Evolutionary conservation across 495 filamentous ascomycete genomes (phyloP).

Genomic region (Trichocladium uniseriatum): DNA sequence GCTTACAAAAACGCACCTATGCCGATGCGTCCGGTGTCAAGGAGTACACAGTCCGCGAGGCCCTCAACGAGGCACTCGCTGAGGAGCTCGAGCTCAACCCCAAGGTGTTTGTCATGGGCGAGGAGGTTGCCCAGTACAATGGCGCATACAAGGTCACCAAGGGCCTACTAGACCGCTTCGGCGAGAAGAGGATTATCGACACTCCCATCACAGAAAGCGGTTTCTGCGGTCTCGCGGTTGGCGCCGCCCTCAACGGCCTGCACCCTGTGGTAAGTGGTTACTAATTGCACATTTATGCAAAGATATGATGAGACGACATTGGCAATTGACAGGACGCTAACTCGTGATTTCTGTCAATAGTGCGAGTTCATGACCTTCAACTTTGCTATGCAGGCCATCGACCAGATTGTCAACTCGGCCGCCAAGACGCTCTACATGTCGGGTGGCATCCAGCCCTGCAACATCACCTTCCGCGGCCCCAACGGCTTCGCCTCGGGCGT

Average conservation of each 20-base stretch:
- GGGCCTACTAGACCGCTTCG: constrained; percentile 92
- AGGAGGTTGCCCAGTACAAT: constrained; percentile 99
- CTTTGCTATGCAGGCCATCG: constrained; percentile 99
- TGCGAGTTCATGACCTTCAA: constrained; percentile 99
- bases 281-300: no score
- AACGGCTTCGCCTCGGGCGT: constrained; percentile 97
- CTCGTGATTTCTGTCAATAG: no score
- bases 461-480: constrained; percentile 97
- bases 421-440: constrained; percentile 99
- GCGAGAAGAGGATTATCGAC: constrained; percentile 95
- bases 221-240: constrained; percentile 85
- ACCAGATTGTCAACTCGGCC: constrained; percentile 98
- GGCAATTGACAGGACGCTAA: no score
- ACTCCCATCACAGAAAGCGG: constrained; percentile 96
- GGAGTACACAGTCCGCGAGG: constrained; percentile 94
- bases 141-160: constrained; percentile 99
- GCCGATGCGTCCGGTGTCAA: constrained; percentile 57
- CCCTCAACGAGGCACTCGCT: constrained; percentile 92
- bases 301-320: no score
- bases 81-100: constrained; percentile 91
- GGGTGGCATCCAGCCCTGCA: constrained; percentile 97
- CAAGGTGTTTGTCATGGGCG: constrained; percentile 91
- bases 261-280: constrained; percentile 88
- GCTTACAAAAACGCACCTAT: constrained; percentile 43
- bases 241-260: constrained; percentile 86